These are phyloP conservation scores for Casuarina glauca DNA, from an alignment of 306 rosid genomes.

Conservation along the genomic window DNA sequence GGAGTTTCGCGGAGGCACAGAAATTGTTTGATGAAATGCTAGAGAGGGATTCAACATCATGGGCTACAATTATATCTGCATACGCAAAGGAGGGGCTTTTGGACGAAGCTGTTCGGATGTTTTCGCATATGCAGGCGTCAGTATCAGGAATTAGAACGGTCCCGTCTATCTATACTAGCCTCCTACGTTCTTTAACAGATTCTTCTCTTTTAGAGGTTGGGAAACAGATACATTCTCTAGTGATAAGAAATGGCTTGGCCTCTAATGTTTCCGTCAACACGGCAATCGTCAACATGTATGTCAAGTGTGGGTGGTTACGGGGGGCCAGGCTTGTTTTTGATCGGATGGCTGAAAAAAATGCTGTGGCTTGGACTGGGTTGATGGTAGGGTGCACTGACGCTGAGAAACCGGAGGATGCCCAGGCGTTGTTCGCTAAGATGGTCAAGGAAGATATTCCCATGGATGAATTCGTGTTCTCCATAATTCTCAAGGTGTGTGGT, in stretches of 20 bases:
- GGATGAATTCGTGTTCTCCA: slow-evolving; percentile 58
- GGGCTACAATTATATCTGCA: slow-evolving; percentile 46
- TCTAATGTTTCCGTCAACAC: slow-evolving; percentile 35
- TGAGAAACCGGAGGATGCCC: slow-evolving; percentile 35
- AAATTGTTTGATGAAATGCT: slow-evolving; percentile 51
- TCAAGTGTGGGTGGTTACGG: slow-evolving; percentile 57
- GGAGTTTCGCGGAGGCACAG: slow-evolving; percentile 45
- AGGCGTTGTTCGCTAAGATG: slow-evolving; percentile 48
- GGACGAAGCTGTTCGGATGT: slow-evolving; percentile 39
- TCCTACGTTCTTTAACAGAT: slow-evolving; percentile 39
- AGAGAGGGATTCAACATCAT: slow-evolving; percentile 41
- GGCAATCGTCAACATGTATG: slow-evolving; percentile 50
- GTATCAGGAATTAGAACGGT: slow-evolving; percentile 38
- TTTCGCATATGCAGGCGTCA: slow-evolving; percentile 32
- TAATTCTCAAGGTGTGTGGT: slow-evolving; percentile 59
- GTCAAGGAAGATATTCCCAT: slow-evolving; percentile 42
- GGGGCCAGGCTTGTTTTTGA: slow-evolving; percentile 49
- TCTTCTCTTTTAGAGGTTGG: slow-evolving; percentile 41
- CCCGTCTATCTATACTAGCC: slow-evolving; percentile 42
- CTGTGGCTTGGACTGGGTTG: slow-evolving; percentile 60
- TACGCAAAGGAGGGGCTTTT: slow-evolving; percentile 42
- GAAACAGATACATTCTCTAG: slow-evolving; percentile 49
- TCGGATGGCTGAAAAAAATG: slow-evolving; percentile 45
- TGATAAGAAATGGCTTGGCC: slow-evolving; percentile 43
- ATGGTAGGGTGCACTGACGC: slow-evolving; percentile 59